Evolutionary conservation across 805 yeast genomes (phyloP).

Genomic region (Metschnikowia proteae): DNA sequence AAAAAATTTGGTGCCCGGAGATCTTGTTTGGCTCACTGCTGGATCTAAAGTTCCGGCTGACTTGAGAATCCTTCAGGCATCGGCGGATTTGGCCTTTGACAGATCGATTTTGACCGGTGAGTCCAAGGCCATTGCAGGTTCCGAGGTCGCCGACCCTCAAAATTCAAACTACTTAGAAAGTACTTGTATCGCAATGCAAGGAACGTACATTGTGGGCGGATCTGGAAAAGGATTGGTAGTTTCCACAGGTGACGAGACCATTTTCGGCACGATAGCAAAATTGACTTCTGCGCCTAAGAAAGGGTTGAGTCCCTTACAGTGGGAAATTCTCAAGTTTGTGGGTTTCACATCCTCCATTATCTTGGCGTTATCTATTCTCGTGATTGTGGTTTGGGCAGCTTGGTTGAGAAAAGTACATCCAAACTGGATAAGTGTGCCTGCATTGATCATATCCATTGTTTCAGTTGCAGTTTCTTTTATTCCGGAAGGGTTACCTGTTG

Average conservation of each 20-base stretch:
- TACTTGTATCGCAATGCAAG: slow-evolving; percentile 43
- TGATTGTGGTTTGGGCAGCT: slow-evolving; percentile 41
- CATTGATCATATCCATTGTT: slow-evolving; percentile 41
- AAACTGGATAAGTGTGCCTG: slow-evolving; percentile 40
- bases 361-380: slow-evolving; percentile 25
- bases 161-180: slow-evolving; percentile 42
- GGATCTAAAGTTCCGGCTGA: slow-evolving; percentile 49
- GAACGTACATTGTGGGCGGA: slow-evolving; percentile 43
- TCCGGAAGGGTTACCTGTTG: slow-evolving; percentile 52
- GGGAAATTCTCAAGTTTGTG: slow-evolving; percentile 38
- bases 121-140: slow-evolving; percentile 38
- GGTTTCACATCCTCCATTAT: slow-evolving; percentile 20
- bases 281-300: slow-evolving; percentile 37
- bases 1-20: slow-evolving; percentile 43
- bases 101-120: slow-evolving; percentile 49
- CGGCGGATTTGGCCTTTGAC: slow-evolving; percentile 42
- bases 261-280: slow-evolving; percentile 45
- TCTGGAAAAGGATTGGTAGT: slow-evolving; percentile 43
- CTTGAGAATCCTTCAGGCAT: slow-evolving; percentile 35
- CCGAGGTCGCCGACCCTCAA: slow-evolving; percentile 21
- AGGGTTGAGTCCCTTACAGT: slow-evolving; percentile 41
- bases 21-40: slow-evolving; percentile 32
- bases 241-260: slow-evolving; percentile 42
- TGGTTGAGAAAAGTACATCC: slow-evolving; percentile 39
- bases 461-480: slow-evolving; percentile 48